phyloP scores from a whole-genome alignment of 371 early-diverging fungal species.

The Rhizopus stolonifer region DNA sequence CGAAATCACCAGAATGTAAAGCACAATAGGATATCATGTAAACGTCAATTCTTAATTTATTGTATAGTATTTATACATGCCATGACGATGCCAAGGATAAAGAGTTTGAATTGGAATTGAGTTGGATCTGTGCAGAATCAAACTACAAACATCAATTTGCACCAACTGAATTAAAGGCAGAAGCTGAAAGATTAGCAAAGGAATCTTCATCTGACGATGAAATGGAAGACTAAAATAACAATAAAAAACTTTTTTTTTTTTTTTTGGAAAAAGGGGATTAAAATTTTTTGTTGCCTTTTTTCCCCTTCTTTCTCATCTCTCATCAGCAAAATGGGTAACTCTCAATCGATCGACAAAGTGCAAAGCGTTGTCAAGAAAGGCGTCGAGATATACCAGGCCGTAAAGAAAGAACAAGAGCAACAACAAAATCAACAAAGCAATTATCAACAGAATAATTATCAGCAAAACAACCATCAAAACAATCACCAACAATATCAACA shows the following conservation, averaged over 20 bases:
- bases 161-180: conserved; percentile 83
- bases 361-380: conserved; percentile 24
- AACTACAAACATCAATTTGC: conserved; percentile 79
- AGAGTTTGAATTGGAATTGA: conserved; percentile 95
- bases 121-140: conserved; percentile 93
- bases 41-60: not conserved
- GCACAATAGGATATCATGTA: not conserved
- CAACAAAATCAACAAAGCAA: conserved; percentile 7
- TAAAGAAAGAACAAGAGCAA: conserved; percentile 26
- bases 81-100: conserved; percentile 98
- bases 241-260: not conserved
- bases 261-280: not conserved
- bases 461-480: conserved; percentile 17
- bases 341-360: conserved; percentile 35
- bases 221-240: conserved; percentile 47
- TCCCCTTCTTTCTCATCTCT: conserved; percentile 1
- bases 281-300: conserved; percentile 4
- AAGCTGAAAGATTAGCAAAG: conserved; percentile 85
- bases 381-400: conserved; percentile 23
- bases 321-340: not conserved
- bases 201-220: conserved; percentile 56
- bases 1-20: conserved; percentile 93
- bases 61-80: conserved; percentile 80
- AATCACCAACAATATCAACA: conserved; percentile 12
- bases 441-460: conserved; percentile 8